Evolutionary conservation across 2,329 filamentous ascomycete genomes (phyloP), one percentile per base, ranked within the genome.

Genomic region (Decorospora gaudefroyi): DNA sequence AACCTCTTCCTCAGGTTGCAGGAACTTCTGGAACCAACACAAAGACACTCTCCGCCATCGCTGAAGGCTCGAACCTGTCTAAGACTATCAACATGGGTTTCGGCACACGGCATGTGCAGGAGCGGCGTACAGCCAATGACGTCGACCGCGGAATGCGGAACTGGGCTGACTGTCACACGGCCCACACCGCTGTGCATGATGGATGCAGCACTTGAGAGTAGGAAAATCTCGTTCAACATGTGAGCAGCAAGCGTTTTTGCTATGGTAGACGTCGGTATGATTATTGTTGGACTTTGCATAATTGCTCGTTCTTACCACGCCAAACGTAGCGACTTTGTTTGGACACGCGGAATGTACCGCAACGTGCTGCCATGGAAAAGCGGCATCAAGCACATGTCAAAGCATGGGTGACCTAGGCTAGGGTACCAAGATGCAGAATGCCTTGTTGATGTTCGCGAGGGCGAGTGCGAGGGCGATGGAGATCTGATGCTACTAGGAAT

Each of bases 1-100:
- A 32, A 54, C 34, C 6, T 16, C 11, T 12, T 2, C 32, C 6
- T 4, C 82, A 50, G 81, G 82, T 13, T 97, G 92, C 71, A 82
- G 82, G 66, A 86, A 87, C 51, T 96, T 96, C 64, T 97, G 92
- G 92, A 74, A 86, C 46, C 78, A 86, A 58, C 86, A 95, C 68
- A 87, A 88, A 68, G 77, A 77, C 39, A 77, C 78, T 45, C 74
- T 96, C 54, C 81, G 83, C 52, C 85, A 87, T 59, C 80, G 86
- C 61, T 93, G 67, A 72, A 35, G 23, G 9, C 23, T 13, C 9
- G 17, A 28, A 16, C 5, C 8, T 10, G 35, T 9, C n/a, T 21
- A 16, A 16, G 12, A 30, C 23, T 16, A 27, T 11, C 23, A 38
- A 19, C 25, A 34, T 25, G 33, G 12, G 31, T 26, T 21, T 18